Evolutionary conservation across 1,139 yeast species (phyloP), one percentile per base, ranked within the genome.

Genomic region (Saccharomyces pastorianus): DNA sequence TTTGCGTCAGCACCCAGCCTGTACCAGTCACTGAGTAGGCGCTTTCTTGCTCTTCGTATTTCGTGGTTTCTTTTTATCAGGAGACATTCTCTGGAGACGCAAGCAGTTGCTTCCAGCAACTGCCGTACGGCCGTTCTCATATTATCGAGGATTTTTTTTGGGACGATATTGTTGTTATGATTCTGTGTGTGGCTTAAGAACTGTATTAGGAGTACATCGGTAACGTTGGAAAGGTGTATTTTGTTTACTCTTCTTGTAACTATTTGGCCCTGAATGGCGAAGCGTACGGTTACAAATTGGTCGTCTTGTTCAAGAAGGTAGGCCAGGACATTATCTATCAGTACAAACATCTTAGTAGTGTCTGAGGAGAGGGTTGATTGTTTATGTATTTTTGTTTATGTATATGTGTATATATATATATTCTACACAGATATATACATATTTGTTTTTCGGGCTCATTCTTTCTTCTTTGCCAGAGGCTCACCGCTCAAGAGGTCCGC

Each of bases 21-120:
- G 54, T 95, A 91, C 86, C 97, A 87, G 66, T 91, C 97, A 0
- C 96, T 91, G 48, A 93, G 79, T 55, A 93, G 73, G 20, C 84
- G 77, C 69, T 91, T 91, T 61, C 99, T 78, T 56, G 86, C 78
- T 61, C 81, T 84, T 53, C 95, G 76, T 20, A 93, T 83, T 6
- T 80, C 71, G 3, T 91, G 88, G 49, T 84, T 78, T 56, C 80
- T 78, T 58, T 84, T 82, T 4, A 91, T 96, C 46, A 88, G 78
- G 47, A 83, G 84, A 57, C 89, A 85, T 14, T 95, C 85, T 59
- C 97, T 76, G 1, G 96, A 88, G 29, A 93, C 79, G 66, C 96
- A 88, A 56, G 88, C 86, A 0, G 96, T 88, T 53, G 82, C 80
- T 61, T 85, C 89, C 38, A 93, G 74, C 51, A 91, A 73, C 14